A percentile compares a stretch with the other conserved stretches of the same genome.
These are phyloP conservation scores for Nemania bipapillata DNA, from an alignment of 2,329 filamentous ascomycete species.

Conservation along the genomic window DNA sequence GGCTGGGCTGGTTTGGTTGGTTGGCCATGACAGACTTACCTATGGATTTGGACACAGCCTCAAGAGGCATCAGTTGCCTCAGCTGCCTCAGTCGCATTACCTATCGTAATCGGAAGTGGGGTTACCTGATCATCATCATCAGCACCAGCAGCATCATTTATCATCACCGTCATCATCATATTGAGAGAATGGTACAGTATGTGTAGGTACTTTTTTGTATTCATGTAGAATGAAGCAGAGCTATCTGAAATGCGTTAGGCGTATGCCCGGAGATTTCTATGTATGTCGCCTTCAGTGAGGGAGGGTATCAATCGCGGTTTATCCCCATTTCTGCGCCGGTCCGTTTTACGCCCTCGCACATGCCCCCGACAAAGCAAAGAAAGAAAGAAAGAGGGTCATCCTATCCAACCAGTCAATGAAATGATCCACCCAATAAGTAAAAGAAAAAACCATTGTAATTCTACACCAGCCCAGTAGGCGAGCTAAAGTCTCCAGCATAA, in stretches of 20 bases:
- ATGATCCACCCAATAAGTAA: not conserved
- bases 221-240: not conserved
- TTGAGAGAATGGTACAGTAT: not conserved
- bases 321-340: conserved; percentile 19
- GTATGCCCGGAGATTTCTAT: conserved; percentile 18
- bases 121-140: not conserved
- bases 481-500: conserved; percentile 51
- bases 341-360: conserved; percentile 4
- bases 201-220: not conserved
- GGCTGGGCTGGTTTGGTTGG: too few species aligned
- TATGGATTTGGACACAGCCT: not conserved
- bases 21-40: not conserved
- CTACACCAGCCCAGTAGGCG: conserved; percentile 25
- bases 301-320: conserved; percentile 37
- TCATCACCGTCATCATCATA: not conserved
- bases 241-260: not conserved
- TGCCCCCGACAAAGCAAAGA: not conserved
- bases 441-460: conserved; percentile 1
- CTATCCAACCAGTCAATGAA: not conserved
- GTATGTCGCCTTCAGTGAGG: conserved; percentile 17
- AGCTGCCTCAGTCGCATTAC: not conserved
- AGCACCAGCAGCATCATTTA: not conserved
- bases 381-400: not conserved
- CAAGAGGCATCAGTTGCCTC: not conserved
- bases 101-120: not conserved